Evolutionary conservation across 495 filamentous ascomycete genomes (phyloP), one percentile per base, ranked within the genome.

Genomic region (Aspergillus olivimuriae): DNA sequence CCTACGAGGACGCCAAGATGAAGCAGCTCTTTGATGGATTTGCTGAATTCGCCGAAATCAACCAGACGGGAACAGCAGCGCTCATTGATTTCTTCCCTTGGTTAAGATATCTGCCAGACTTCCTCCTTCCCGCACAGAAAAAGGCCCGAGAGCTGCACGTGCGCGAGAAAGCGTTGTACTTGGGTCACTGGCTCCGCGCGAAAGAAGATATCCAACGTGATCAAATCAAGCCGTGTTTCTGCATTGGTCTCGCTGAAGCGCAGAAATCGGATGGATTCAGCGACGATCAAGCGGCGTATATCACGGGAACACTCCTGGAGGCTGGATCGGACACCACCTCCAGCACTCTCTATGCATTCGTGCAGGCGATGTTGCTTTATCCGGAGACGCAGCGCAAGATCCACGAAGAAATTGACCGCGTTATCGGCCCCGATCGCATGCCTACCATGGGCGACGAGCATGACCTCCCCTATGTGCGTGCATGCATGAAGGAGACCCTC

Each of bases 1-100:
- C 57, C 4, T 67, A 67, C 43, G 64, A 78, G 12, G 74, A 80
- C 41, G 46, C 61, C 11, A 75, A 73, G 32, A 60, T 78, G 52
- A 58, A 61, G 51, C 73, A 77, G 47, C 59, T 79, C 5, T 77
- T 76, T 45, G 61, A 76, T 28, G 68, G 70, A n/a, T 74, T 78
- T 44, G 57, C 55, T 30, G 58, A 76, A 36, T 78, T 74, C 34
- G 60, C 68, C 30, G 52, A 35, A 5, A 50, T 62, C 21, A 64
- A 70, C 28, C 50, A 73, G 41, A 70, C 68, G 41, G 63, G 67
- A 31, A 70, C 52, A 4, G 50, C 55, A 2, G 52, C 54, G 10
- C 43, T 65, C 20, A 58, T 68, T 8, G 64, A 69, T 39, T 53
- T 58, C 36, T 57, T 63, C 38, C 62, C 64, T 2, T 49, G 48